Evolutionary conservation across 192 early-diverging fungal species (phyloP).

Genomic region (Backusella luteola): DNA sequence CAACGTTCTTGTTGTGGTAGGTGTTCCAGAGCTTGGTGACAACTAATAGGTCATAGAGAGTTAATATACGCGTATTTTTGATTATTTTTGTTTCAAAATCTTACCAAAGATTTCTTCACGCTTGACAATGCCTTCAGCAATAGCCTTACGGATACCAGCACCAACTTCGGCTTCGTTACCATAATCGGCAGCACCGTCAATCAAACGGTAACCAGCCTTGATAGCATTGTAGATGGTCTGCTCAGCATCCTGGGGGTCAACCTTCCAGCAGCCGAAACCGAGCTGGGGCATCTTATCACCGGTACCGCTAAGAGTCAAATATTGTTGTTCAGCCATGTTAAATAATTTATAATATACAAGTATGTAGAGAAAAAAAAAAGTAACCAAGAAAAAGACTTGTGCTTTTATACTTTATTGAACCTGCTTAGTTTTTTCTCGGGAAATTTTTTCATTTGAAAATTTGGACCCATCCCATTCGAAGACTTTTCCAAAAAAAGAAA

Average conservation of each 20-base stretch:
- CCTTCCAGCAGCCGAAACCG: constrained; percentile 54
- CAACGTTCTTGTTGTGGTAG: constrained; percentile 51
- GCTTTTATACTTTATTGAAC: neutral
- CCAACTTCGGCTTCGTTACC: constrained; percentile 65
- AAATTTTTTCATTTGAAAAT: neutral
- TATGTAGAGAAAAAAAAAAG: neutral
- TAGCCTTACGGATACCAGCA: constrained; percentile 47
- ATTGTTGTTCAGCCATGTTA: constrained; percentile 2
- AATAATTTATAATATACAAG: constrained; percentile 9
- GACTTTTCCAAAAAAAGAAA: constrained; percentile 5
- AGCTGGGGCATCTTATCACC: constrained; percentile 49
- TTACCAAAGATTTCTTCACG: constrained; percentile 46
- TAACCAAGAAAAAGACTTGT: neutral
- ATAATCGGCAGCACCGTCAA: constrained; percentile 59
- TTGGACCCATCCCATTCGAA: neutral
- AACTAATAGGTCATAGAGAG: neutral
- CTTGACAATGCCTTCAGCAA: constrained; percentile 48
- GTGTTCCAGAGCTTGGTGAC: constrained; percentile 61
- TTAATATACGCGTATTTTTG: neutral
- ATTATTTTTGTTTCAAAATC: neutral
- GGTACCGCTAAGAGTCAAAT: constrained; percentile 38
- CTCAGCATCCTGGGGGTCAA: constrained; percentile 38
- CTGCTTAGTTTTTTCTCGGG: neutral
- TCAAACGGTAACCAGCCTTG: constrained; percentile 33
- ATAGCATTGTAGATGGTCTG: constrained; percentile 40